Evolutionary conservation across 2,329 filamentous ascomycete genomes (phyloP).

Genomic region (Paramyrothecium sp.): DNA sequence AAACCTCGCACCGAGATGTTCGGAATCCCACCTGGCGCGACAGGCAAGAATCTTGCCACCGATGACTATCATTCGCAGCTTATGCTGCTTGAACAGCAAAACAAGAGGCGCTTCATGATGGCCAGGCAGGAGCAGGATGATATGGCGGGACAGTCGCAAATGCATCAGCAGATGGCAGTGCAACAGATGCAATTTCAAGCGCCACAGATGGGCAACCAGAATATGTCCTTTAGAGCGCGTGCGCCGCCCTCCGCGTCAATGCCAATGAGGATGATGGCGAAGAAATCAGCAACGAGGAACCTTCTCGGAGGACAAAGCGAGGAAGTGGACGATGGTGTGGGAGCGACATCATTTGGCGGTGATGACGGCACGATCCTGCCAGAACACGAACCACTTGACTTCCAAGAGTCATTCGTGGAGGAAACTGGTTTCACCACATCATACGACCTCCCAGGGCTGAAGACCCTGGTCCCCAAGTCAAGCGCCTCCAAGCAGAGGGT

Average conservation of each 20-base stretch:
- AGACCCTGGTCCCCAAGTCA: constrained; percentile 52
- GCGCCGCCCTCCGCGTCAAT: not conserved
- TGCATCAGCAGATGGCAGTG: not conserved
- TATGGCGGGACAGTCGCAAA: not conserved
- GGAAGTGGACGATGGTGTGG: too few species aligned
- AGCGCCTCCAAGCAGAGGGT: constrained; percentile 58
- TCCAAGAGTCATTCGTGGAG: constrained; percentile 51
- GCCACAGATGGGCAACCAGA: too few species aligned
- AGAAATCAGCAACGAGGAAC: too few species aligned
- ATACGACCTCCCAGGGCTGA: constrained; percentile 58
- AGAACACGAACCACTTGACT: constrained; percentile 28
- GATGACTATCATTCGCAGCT: constrained; percentile 89
- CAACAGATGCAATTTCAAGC: constrained; percentile 3
- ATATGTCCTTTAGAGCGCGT: too few species aligned
- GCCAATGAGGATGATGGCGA: too few species aligned
- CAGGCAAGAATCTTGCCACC: constrained; percentile 64
- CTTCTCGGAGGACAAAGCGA: too few species aligned
- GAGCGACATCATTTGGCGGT: constrained; percentile 1
- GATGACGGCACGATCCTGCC: constrained; percentile 30
- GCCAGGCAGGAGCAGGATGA: not conserved
- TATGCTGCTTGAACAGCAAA: constrained; percentile 84
- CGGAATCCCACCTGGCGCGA: not conserved
- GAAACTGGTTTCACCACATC: constrained; percentile 60
- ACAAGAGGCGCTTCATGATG: constrained; percentile 65
- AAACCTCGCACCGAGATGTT: constrained; percentile 6